phyloP scores from a whole-genome alignment of 2,329 filamentous ascomycete genomes.

The Colletotrichum costaricense region DNA sequence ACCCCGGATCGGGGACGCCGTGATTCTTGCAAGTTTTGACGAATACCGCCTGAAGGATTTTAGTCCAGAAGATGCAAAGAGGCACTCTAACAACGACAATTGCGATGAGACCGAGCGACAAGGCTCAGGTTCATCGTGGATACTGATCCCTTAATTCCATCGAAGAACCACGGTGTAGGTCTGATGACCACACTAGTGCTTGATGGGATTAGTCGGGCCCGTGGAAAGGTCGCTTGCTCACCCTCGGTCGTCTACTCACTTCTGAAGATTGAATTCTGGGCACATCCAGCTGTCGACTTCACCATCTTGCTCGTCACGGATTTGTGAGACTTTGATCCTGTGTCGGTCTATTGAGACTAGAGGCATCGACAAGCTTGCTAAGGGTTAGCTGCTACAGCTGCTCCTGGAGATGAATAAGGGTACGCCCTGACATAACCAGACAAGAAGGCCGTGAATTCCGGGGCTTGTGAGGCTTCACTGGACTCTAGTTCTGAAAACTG shows the following conservation, averaged over 20 bases:
- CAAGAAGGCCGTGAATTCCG: background rate
- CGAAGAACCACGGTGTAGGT: background rate
- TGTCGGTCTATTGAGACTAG: background rate
- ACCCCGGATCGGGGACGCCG: background rate
- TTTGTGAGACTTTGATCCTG: background rate
- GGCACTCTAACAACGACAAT: background rate
- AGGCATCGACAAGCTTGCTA: background rate
- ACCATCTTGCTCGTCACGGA: background rate
- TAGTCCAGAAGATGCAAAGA: background rate
- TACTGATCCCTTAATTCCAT: background rate
- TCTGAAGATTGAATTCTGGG: background rate
- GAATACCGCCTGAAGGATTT: background rate
- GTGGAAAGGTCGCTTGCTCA: background rate
- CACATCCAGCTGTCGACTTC: background rate
- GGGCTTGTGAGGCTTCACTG: background rate
- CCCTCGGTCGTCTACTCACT: background rate
- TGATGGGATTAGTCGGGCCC: background rate
- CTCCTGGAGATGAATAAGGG: background rate
- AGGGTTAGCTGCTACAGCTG: background rate
- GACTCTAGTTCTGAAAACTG: background rate
- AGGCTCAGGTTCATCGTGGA: background rate
- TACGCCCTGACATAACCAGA: background rate
- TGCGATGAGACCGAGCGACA: background rate
- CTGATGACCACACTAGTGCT: background rate
- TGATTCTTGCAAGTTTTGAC: background rate